Percentiles rank a stretch among this genome's conserved stretches.
Conservation (phyloP, 805 yeast species). For the Komagataella pseudopastoris region DNA sequence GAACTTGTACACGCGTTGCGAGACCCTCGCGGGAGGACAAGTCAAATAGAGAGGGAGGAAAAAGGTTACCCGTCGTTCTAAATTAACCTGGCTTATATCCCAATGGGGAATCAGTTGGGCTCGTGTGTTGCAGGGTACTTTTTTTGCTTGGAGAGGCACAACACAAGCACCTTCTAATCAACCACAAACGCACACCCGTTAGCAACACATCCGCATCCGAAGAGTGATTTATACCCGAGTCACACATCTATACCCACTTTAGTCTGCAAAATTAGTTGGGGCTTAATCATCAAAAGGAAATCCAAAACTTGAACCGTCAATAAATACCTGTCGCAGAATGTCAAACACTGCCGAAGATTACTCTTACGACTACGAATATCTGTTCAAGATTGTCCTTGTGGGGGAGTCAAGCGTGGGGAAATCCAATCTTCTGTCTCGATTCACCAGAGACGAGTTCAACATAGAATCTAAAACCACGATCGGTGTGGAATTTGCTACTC, state of each 20-base stretch:
- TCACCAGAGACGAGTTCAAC: conserved; percentile 92
- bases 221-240: neutral
- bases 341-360: conserved; percentile 45
- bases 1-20: neutral
- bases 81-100: neutral
- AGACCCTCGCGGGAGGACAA: neutral
- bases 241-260: neutral
- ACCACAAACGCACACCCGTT: neutral
- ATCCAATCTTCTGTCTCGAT: conserved; percentile 83
- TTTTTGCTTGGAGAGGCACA: neutral
- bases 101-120: neutral
- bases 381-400: conserved; percentile 84
- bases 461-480: conserved; percentile 89
- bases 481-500: conserved; percentile 96
- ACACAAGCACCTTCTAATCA: neutral
- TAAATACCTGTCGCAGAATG: neutral
- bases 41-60: neutral
- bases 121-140: neutral
- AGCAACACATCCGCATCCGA: neutral
- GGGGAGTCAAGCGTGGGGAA: conserved; percentile 98
- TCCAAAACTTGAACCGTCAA: neutral
- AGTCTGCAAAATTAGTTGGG: neutral
- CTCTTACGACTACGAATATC: conserved; percentile 75
- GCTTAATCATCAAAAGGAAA: neutral
- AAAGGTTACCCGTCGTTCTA: neutral